Base-by-base conservation (phyloP, 768 basidiomycete species). In the Pleurotus citrinopileatus region DNA sequence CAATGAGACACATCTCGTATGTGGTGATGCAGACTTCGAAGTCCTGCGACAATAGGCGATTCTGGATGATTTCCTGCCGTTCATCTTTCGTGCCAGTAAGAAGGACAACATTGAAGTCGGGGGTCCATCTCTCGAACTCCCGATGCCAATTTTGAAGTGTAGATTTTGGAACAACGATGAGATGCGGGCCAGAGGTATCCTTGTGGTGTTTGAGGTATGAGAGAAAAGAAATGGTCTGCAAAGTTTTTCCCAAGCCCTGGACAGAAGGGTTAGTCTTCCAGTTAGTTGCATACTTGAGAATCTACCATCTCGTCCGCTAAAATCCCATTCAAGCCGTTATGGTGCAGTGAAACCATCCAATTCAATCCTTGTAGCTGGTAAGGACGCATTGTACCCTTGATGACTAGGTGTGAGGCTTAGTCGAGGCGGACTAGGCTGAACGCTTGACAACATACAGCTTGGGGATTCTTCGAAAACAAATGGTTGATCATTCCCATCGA, bases 101-200 rank as follows among this genome's bases (percentile, higher is more conserved):
- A 9, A 92, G 70, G 45, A 91, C 80, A 13, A 89, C 80, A 55
- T 83, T 88, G 71, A 97, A 86, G 54, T 93, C 91, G 0, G 93
- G 89, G 0, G 91, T 87, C 97, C 97, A 98, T 57, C 78, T 80
- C 57, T 79, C 82, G 60, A 99, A 94, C 71, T 99, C 97, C 60
- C 97, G 86, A 15, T 80, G 73, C 97, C 97, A 99, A 66, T 98
- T 99, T 67, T 98, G 92, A 22, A 98, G 76, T 0, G 96, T 99
- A 1, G 94, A 95, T 70, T 98, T 98, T n/a, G 97, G 97, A 4
- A 98, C 97, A 55, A 98, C 91, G 63, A 99, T 83, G 20, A 98
- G 82, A 68, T 98, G 96, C 3, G 93, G 94, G 2, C 97, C 95
- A 15, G 70, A 57, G 52, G 81, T 86, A 55, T 79, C 80, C 20